These are phyloP conservation scores for Thermothelomyces thermophilus DNA, from an alignment of 2,329 filamentous ascomycete species.

Conservation along the genomic window DNA sequence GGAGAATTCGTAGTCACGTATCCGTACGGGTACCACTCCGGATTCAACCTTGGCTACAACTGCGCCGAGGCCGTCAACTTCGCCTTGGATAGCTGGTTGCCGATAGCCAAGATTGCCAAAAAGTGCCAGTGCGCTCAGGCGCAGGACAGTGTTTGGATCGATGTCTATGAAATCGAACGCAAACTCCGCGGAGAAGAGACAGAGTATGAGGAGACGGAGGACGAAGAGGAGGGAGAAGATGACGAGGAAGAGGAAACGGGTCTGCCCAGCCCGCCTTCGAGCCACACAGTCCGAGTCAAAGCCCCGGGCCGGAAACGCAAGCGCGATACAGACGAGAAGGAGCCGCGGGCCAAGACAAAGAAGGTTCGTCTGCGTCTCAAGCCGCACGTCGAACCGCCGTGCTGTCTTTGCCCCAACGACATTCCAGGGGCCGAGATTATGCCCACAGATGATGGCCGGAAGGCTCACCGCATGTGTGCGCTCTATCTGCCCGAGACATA, in stretches of 20 bases:
- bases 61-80: constrained; percentile 99
- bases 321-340: constrained; percentile 37
- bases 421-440: constrained; percentile 75
- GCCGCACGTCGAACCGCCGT: constrained; percentile 67
- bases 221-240: constrained; percentile 61
- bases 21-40: constrained; percentile 96
- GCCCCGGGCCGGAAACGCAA: constrained; percentile 63
- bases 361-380: constrained; percentile 71
- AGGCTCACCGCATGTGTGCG: constrained; percentile 83
- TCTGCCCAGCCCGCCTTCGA: constrained; percentile 71
- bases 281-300: constrained; percentile 63
- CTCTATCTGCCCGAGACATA: constrained; percentile 89
- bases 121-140: constrained; percentile 94
- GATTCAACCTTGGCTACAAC: constrained; percentile 96
- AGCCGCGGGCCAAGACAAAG: constrained; percentile 58
- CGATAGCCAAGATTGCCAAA: constrained; percentile 91
- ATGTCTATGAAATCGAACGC: constrained; percentile 91
- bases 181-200: constrained; percentile 86
- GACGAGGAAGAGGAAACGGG: constrained; percentile 61
- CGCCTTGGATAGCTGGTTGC: constrained; percentile 87
- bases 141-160: constrained; percentile 96
- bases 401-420: constrained; percentile 87
- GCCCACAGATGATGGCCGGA: constrained; percentile 77
- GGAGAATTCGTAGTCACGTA: constrained; percentile 98
- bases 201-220: constrained; percentile 72